A percentile compares a stretch with the other conserved stretches of the same genome.
Conservation (phyloP, 306 rosid genomes). For the Spatholobus suberectus region DNA sequence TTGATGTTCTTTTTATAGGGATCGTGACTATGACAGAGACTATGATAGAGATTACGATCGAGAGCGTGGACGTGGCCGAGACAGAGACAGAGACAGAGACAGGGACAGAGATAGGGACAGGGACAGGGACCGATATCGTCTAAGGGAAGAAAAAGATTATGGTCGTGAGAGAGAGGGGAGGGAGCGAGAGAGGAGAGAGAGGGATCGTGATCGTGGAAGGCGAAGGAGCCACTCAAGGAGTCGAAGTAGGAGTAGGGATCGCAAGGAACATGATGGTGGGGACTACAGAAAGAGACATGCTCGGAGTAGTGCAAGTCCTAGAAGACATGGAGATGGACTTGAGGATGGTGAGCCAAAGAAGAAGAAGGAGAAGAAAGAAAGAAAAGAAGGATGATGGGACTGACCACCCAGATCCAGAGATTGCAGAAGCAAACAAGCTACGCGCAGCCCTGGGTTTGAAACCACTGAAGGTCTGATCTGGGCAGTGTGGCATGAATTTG, state of each 20-base stretch:
- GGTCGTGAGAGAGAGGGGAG: slow-evolving; percentile 80
- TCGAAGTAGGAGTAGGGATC: slow-evolving; percentile 87
- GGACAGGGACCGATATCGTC: slow-evolving; percentile 65
- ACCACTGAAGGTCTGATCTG: slow-evolving; percentile 59
- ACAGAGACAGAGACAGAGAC: slow-evolving; percentile 54
- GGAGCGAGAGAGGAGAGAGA: slow-evolving; percentile 92
- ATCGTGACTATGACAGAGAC: slow-evolving; percentile 87
- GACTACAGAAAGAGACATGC: slow-evolving; percentile 81
- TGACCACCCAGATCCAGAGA: slow-evolving; percentile 87
- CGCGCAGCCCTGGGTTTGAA: slow-evolving; percentile 90
- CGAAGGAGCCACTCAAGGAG: slow-evolving; percentile 89
- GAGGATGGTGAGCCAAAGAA: slow-evolving; percentile 82
- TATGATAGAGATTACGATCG: slow-evolving; percentile 78
- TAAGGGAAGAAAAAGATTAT: slow-evolving; percentile 73
- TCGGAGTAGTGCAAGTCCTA: slow-evolving; percentile 73
- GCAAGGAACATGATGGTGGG: slow-evolving; percentile 71
- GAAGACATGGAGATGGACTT: slow-evolving; percentile 70
- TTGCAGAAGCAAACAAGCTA: slow-evolving; percentile 80
- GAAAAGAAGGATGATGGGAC: slow-evolving; percentile 81
- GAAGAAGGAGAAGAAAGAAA: slow-evolving; percentile 81
- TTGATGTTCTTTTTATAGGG: slow-evolving; percentile 58
- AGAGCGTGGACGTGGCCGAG: slow-evolving; percentile 78
- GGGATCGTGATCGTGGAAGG: slow-evolving; percentile 93
- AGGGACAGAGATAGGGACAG: slow-evolving; percentile 71
- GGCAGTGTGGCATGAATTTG: not conserved